These are phyloP conservation scores for Fomitiporia mediterranea DNA, from an alignment of 1,284 basidiomycete genomes.

Conservation along the genomic window DNA sequence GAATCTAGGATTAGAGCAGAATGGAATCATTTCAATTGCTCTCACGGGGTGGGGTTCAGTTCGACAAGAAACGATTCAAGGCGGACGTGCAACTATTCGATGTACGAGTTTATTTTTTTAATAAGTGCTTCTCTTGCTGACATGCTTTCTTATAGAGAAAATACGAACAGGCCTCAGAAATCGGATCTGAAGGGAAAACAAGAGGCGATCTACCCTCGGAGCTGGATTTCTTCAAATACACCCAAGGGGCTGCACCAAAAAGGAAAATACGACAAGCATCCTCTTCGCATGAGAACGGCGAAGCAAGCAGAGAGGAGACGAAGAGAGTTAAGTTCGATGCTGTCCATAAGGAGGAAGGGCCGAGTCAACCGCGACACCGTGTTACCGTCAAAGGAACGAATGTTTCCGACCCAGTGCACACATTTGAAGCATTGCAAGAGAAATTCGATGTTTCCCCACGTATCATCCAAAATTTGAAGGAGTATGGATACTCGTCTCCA, in stretches of 20 bases:
- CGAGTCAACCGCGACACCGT: slow-evolving; percentile 45
- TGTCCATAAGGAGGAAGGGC: slow-evolving; percentile 25
- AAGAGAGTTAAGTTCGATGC: slow-evolving; percentile 28
- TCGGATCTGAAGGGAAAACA: background rate
- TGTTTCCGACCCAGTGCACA: slow-evolving; percentile 52
- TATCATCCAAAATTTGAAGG: slow-evolving; percentile 56
- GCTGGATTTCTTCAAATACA: slow-evolving; percentile 88
- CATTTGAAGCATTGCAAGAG: slow-evolving; percentile 53
- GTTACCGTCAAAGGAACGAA: slow-evolving; percentile 66
- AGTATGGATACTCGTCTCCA: slow-evolving; percentile 56
- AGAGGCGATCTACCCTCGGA: slow-evolving; percentile 62
- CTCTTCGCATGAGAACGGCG: slow-evolving; percentile 27
- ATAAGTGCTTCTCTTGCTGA: slow-evolving; percentile 3
- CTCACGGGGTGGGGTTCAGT: slow-evolving; percentile 69
- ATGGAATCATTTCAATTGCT: slow-evolving; percentile 78
- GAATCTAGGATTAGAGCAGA: background rate
- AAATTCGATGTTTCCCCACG: slow-evolving; percentile 53
- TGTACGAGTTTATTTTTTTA: slow-evolving; percentile 35
- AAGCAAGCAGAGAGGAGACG: slow-evolving; percentile 31
- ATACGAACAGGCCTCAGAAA: background rate
- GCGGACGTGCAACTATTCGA: slow-evolving; percentile 72
- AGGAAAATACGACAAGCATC: slow-evolving; percentile 31
- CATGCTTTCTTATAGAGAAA: slow-evolving; percentile 18
- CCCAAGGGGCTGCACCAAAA: slow-evolving; percentile 49
- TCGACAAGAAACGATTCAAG: slow-evolving; percentile 76